These are phyloP conservation scores for Meripilus lineatus DNA, from an alignment of 1,284 basidiomycete species.

Conservation along the genomic window DNA sequence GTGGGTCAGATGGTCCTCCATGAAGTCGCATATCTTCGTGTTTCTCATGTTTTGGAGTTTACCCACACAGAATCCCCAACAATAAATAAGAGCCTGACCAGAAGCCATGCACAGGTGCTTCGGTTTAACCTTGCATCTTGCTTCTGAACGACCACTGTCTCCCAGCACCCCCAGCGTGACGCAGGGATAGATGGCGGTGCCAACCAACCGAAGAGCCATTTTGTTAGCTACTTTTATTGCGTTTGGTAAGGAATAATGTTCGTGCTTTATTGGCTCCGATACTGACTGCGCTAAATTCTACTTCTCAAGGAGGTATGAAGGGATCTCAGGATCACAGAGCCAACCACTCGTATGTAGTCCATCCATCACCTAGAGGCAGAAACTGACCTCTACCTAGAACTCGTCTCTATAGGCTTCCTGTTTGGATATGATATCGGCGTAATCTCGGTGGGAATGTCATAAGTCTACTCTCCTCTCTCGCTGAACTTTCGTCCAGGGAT, in stretches of 20 bases:
- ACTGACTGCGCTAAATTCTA: not conserved
- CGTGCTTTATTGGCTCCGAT: not conserved
- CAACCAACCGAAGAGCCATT: constrained; percentile 55
- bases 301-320: constrained; percentile 23
- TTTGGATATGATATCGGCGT: constrained; percentile 74
- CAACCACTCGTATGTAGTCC: constrained; percentile 5
- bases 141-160: too few relatives aligned
- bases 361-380: not conserved
- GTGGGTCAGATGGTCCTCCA: not conserved
- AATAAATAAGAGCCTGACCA: not conserved
- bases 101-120: not conserved
- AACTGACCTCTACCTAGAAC: constrained; percentile 6
- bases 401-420: constrained; percentile 41
- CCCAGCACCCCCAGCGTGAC: not conserved
- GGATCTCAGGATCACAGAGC: not conserved
- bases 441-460: constrained; percentile 41
- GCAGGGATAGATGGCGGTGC: constrained; percentile 30
- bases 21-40: not conserved
- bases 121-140: not conserved
- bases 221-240: constrained; percentile 58
- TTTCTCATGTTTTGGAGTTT: not conserved
- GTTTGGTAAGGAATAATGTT: constrained; percentile 29
- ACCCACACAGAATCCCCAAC: not conserved
- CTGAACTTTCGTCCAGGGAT: constrained; percentile 45
- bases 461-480: not conserved